Base-by-base conservation (phyloP, 2,329 filamentous ascomycete species). In the Beauveria varroae region DNA sequence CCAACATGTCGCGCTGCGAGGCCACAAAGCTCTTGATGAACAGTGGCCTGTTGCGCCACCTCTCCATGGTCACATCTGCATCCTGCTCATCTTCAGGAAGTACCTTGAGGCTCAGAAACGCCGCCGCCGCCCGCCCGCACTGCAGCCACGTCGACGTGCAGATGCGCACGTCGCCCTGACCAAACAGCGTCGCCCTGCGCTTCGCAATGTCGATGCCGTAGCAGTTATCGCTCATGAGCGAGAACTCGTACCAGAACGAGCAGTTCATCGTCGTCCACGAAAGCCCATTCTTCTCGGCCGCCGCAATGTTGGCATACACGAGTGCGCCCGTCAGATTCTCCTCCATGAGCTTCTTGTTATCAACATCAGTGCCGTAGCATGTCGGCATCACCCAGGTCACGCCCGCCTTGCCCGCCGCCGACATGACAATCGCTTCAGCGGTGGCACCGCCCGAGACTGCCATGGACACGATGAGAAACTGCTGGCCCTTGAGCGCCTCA, bases 1-100 rank as follows among this genome's bases (percentile, higher is more conserved):
- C 79, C 59, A 90, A 78, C 75, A 90, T 89, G 10, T 90, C 86
- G 12, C 78, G 77, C 70, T 90, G 87, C 62, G 72, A 83, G 63
- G 86, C 65, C 12, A 74, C 69, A 73, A 88, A 89, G 63, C 81
- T 86, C 8, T 75, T 77, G 12, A 86, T 65, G 65, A 78, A 83
- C 1, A 87, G 67, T 0, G 67, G 64, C 55, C 78, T 76, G 69
- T 86, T 83, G 3, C 22, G 72, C 65, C 66, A 76, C 63, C 52
- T 74, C 67, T 37, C 84, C 0, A 79, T 65, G 0, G 63, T 69
- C 1, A 71, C 44, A 70, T 79, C 67, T 49, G 52, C 62, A 62
- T 73, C 72, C 5, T 65, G 64, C 58, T 72, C 20, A 67, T 65
- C 76, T 68, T 64, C 78, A 78, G 66, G 79, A 73, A 79, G 67